Evolutionary conservation across 257 asterid species (phyloP), one percentile per base, ranked within the genome.

Genomic region (Solanum boliviense): DNA sequence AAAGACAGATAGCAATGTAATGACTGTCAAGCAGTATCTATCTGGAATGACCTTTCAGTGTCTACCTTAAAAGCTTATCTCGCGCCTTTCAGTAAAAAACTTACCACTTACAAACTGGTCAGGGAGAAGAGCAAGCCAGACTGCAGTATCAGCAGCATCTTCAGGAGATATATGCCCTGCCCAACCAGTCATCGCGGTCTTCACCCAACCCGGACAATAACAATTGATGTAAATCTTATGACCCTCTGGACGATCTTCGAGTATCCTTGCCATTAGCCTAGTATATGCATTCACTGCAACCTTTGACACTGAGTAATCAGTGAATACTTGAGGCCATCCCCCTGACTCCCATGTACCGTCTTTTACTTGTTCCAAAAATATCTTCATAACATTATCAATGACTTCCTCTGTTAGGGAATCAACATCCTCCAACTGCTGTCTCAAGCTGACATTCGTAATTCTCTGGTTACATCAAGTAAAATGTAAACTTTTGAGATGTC

Each of bases 171-270:
- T 91, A 75, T 94, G 94, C 36, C 99, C 98, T 1, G 89, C 94
- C 99, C 99, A 96, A 39, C 93, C 97, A 31, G 99, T 95, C 99
- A 96, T 96, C 2, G 94, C 98, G 1, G 99, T 96, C 89, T 93
- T 96, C 76, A 96, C 98, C 98, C 98, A 96, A 18, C 99, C 99
- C 0, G 98, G 99, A 62, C 98, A 96, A 82, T 89, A 96, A 89
- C 96, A 95, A 90, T 93, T 96, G 29, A 96, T 90, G 20, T 87
- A 91, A 81, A 96, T 93, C 93, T 96, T 95, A 36, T 90, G 89
- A 16, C 95, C 98, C 39, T 94, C 98, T 5, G 91, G 91, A 41
- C 90, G 90, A 16, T 91, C 94, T 34, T 90, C 89, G 29, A 94
- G 86, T 79, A n/a, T 78, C 60, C 90, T 90, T 15, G 91, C 93